Conservation (phyloP, 2,329 filamentous ascomycete genomes). For the Alternaria longipes region DNA sequence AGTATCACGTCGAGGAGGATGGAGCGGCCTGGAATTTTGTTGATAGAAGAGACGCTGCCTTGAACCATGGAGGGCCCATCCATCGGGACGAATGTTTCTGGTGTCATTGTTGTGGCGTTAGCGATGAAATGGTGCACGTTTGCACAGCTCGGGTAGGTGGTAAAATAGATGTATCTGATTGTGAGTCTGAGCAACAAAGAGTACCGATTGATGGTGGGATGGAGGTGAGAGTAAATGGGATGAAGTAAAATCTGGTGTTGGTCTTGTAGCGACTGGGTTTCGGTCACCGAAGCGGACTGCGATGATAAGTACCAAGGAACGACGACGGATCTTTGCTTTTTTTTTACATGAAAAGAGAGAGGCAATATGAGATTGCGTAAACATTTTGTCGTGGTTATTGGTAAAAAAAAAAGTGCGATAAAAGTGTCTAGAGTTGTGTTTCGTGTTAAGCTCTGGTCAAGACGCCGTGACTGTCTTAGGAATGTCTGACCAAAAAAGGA, state of each 20-base stretch:
- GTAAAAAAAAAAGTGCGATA: not conserved
- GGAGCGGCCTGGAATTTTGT: not conserved
- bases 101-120: not conserved
- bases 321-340: not conserved
- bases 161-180: not conserved
- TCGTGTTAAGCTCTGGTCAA: not conserved
- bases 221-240: not conserved
- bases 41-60: not conserved
- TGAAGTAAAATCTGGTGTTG: not conserved
- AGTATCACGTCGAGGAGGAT: not conserved
- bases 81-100: not conserved
- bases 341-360: not conserved
- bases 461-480: not conserved
- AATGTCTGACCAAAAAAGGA: not conserved
- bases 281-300: not conserved
- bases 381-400: not conserved
- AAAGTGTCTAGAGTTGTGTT: not conserved
- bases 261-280: not conserved
- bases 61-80: not conserved
- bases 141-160: not conserved
- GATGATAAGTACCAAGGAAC: not conserved
- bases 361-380: too few species aligned
- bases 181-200: not conserved
- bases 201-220: not conserved
- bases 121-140: not conserved